Evolutionary conservation across 805 yeast species (phyloP).

Genomic region (Candida oleophila): DNA sequence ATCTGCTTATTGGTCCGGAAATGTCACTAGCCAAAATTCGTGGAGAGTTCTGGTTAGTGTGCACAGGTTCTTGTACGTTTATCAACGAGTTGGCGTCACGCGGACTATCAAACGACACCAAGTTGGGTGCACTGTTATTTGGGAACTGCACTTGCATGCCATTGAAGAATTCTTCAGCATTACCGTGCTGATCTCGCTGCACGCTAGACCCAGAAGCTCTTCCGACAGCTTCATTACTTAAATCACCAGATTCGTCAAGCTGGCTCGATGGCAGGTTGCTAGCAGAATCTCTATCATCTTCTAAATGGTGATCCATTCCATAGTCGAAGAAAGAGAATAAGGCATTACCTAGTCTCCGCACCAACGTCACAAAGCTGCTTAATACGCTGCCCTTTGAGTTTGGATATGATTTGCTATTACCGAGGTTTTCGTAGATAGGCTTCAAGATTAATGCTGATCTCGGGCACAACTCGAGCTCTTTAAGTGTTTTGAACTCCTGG

Average conservation of each 20-base stretch:
- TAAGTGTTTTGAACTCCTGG: slow-evolving; percentile 51
- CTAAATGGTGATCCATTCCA: slow-evolving; percentile 27
- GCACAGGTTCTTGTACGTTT: background rate
- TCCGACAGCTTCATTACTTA: background rate
- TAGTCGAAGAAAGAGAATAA: slow-evolving; percentile 42
- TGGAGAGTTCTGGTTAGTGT: slow-evolving; percentile 5
- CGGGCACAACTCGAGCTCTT: slow-evolving; percentile 60
- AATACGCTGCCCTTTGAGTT: slow-evolving; percentile 8
- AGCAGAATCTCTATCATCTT: background rate
- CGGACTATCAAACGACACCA: background rate
- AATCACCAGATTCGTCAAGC: background rate
- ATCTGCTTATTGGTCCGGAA: slow-evolving; percentile 9
- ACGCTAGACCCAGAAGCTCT: slow-evolving; percentile 1
- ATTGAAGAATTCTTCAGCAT: background rate
- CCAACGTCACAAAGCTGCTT: slow-evolving; percentile 6
- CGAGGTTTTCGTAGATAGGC: slow-evolving; percentile 44
- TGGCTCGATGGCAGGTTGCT: background rate
- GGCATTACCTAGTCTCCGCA: slow-evolving; percentile 24
- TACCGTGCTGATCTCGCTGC: background rate
- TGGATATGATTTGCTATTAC: slow-evolving; percentile 8
- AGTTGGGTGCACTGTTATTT: background rate
- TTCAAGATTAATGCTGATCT: slow-evolving; percentile 74
- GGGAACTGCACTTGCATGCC: background rate
- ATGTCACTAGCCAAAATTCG: background rate
- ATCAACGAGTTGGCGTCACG: background rate